Evolutionary conservation across 345 rosid genomes (phyloP).

Genomic region (Syzygium oleosum): DNA sequence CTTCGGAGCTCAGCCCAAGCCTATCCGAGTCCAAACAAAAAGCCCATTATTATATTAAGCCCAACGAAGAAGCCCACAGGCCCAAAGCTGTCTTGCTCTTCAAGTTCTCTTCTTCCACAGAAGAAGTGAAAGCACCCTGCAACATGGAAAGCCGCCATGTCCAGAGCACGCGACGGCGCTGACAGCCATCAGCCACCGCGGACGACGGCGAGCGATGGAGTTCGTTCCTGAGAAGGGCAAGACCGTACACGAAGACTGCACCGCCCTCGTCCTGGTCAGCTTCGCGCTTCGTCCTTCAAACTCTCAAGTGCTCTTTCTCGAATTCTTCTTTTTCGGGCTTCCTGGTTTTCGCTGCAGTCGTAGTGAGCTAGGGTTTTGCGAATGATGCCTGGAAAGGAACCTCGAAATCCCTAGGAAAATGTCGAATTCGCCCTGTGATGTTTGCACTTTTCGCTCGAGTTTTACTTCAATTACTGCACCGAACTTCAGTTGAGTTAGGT

Average conservation of each 20-base stretch:
- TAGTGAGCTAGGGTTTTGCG: not conserved
- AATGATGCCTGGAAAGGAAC: not conserved
- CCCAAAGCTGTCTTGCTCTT: not conserved
- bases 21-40: not conserved
- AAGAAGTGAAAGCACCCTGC: not conserved
- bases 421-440: no score
- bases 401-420: no score
- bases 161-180: not conserved
- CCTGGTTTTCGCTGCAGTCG: not conserved
- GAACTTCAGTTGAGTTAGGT: not conserved
- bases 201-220: constrained; percentile 32
- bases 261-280: constrained; percentile 60
- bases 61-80: not conserved
- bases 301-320: not conserved
- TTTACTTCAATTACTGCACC: not conserved
- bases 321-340: not conserved
- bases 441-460: not conserved
- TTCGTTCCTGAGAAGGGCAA: constrained; percentile 55
- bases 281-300: not conserved
- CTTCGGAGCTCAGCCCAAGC: not conserved
- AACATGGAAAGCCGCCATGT: not conserved
- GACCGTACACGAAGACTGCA: constrained; percentile 36
- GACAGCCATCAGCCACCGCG: not conserved
- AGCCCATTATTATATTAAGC: not conserved
- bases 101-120: not conserved